A percentile compares a stretch with the other conserved stretches of the same genome.
Conservation (phyloP, 2,329 filamentous ascomycete species). For the Diaporthe nobilis region DNA sequence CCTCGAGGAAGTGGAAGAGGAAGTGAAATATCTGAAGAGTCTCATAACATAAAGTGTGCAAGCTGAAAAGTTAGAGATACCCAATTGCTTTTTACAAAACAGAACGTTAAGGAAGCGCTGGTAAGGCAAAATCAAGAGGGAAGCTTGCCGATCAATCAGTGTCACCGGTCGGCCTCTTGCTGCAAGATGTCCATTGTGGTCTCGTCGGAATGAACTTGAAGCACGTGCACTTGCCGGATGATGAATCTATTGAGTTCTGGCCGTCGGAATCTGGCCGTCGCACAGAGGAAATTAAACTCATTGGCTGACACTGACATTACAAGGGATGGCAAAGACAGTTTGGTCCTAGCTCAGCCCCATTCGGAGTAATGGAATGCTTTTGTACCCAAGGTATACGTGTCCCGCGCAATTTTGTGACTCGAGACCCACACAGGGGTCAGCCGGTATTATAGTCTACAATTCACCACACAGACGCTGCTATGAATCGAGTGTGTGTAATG, state of each 20-base stretch:
- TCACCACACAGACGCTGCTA: not conserved
- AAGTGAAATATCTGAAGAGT: not conserved
- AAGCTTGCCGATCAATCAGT: not conserved
- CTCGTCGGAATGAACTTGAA: not conserved
- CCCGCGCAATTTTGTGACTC: constrained; percentile 1
- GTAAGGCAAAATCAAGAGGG: not conserved
- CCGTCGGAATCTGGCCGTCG: not conserved
- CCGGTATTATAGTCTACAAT: not conserved
- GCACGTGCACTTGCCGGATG: not conserved
- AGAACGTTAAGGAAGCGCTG: not conserved
- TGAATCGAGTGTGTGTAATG: not conserved
- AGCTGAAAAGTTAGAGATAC: not conserved
- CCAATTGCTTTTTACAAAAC: not conserved
- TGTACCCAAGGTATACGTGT: constrained; percentile 3
- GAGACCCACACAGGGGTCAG: constrained; percentile 14
- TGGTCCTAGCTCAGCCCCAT: constrained; percentile 17
- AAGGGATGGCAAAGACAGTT: not conserved
- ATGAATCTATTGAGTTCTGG: not conserved
- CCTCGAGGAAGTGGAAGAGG: not conserved
- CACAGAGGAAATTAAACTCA: not conserved
- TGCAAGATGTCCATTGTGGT: not conserved
- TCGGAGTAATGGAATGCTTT: constrained; percentile 4
- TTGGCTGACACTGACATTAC: not conserved
- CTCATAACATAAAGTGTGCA: not conserved
- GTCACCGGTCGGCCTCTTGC: not conserved